A percentile compares a stretch with the other conserved stretches of the same genome.
Evolutionary conservation across 2,329 filamentous ascomycete species (phyloP).

Genomic region (Bipolaris gigantea): DNA sequence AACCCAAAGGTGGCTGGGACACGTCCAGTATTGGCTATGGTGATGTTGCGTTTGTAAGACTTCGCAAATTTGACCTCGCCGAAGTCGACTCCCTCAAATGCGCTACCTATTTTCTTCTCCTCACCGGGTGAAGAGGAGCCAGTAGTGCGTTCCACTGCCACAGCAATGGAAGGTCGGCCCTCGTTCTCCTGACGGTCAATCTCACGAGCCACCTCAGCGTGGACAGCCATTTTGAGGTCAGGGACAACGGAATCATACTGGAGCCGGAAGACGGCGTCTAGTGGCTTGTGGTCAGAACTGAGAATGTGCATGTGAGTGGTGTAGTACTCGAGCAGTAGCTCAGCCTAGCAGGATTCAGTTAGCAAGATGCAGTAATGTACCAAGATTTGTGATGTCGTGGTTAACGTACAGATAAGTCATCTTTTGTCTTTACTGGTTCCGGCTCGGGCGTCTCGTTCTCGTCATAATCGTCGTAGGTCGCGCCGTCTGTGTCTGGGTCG

Average conservation of each 20-base stretch:
- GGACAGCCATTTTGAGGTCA: conserved; percentile 78
- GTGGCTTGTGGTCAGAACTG: conserved; percentile 94
- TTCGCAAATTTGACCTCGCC: conserved; percentile 72
- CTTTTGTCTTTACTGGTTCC: conserved; percentile 59
- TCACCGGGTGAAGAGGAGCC: conserved; percentile 28
- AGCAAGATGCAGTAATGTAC: background rate
- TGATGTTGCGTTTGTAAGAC: conserved; percentile 67
- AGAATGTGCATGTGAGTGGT: conserved; percentile 84
- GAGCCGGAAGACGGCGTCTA: conserved; percentile 79
- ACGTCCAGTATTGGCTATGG: conserved; percentile 88
- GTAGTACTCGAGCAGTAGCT: conserved; percentile 67
- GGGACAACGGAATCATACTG: conserved; percentile 86
- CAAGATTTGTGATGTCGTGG: background rate
- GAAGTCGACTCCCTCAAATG: conserved; percentile 70
- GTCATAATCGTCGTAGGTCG: conserved; percentile 43
- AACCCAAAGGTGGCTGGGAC: conserved; percentile 80
- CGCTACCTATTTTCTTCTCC: conserved; percentile 41
- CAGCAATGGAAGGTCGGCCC: conserved; percentile 75
- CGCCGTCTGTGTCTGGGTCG: conserved; percentile 76
- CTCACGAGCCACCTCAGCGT: conserved; percentile 84
- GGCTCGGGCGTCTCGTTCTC: conserved; percentile 47
- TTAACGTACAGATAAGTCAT: conserved; percentile 52
- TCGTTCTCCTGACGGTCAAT: conserved; percentile 93
- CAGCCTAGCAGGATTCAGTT: conserved; percentile 41
- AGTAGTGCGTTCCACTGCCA: conserved; percentile 69